Base-by-base conservation (phyloP, 225 moss, liverwort and hornwort species). In the Rhytidiadelphus loreus region DNA sequence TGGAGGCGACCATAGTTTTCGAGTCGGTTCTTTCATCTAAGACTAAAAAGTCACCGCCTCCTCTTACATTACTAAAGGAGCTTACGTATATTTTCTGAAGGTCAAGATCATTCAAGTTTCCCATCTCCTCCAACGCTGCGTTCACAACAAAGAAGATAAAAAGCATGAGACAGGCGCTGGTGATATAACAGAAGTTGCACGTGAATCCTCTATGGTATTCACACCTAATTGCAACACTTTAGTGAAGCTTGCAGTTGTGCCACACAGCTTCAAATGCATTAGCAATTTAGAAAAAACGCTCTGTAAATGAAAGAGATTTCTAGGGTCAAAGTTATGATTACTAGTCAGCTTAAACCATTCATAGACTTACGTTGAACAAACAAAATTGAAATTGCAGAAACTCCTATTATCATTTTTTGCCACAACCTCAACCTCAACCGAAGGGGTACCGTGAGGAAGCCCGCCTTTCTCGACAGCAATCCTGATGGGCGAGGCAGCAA, bases 41-140 rank as follows among this genome's bases (percentile, higher is more conserved):
- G 88, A 93, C 91, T 57, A 93, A 88, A 82, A 93, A 93, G 44
- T 92, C 91, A 37, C 92, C 93, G 5, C 93, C 93, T 56, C 53
- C 83, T 72, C 77, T 89, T 48, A 86, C 79, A 82, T 88, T 85
- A 81, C 87, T 91, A 29, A 93, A 90, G 37, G 93, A 91, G 86
- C 81, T 82, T 26, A 93, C 90, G 85, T 90, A 93, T 86, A 93
- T 92, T 75, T 85, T 93, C 73, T 93, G 89, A 81, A 93, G 86
- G 80, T 93, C 93, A 59, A 93, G 93, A 77, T 92, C 91, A 46
- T 85, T 91, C 86, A 93, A 89, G 68, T 93, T 92, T 83, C 90
- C 93, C 61, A 93, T 91, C 70, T 93, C 93, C 92, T 93, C 93
- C 88, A 93, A 81, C 33, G 93, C 93, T 93, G 93, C 91, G 37